These are phyloP conservation scores for Fraxinus velutina DNA, from an alignment of 305 asterid genomes.

Conservation along the genomic window DNA sequence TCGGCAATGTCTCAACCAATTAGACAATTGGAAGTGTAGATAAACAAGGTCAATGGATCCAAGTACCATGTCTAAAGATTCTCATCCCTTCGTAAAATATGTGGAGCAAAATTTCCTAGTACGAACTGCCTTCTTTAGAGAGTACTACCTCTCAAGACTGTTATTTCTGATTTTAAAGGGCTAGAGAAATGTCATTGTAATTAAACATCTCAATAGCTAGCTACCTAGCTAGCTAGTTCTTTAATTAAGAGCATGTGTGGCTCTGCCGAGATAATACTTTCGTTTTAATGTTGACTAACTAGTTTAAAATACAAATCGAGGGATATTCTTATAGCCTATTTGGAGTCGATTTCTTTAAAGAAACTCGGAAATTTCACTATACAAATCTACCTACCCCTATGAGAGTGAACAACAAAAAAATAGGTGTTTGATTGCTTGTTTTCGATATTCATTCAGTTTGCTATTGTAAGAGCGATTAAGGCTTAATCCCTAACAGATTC, in stretches of 20 bases:
- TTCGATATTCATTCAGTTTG: neutral
- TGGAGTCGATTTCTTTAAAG: neutral
- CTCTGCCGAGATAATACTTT: neutral
- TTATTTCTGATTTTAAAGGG: neutral
- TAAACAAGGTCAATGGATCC: neutral
- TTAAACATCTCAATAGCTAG: neutral
- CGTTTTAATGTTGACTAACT: neutral
- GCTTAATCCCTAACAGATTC: neutral
- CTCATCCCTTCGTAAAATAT: slow-evolving; percentile 7
- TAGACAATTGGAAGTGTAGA: neutral
- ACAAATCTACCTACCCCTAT: neutral
- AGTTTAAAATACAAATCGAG: neutral
- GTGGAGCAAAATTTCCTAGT: neutral
- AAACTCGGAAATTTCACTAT: neutral
- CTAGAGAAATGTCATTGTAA: neutral
- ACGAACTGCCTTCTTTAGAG: neutral
- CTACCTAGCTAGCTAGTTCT: neutral
- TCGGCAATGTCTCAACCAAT: slow-evolving; percentile 19
- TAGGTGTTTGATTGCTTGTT: neutral
- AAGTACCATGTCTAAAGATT: slow-evolving; percentile 5
- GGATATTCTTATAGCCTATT: neutral
- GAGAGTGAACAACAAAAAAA: neutral
- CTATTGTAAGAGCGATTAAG: neutral
- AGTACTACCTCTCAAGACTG: neutral
- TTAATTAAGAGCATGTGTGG: neutral